Evolutionary conservation across 1,139 yeast genomes (phyloP).

Genomic region (Debaryomyces sp.): DNA sequence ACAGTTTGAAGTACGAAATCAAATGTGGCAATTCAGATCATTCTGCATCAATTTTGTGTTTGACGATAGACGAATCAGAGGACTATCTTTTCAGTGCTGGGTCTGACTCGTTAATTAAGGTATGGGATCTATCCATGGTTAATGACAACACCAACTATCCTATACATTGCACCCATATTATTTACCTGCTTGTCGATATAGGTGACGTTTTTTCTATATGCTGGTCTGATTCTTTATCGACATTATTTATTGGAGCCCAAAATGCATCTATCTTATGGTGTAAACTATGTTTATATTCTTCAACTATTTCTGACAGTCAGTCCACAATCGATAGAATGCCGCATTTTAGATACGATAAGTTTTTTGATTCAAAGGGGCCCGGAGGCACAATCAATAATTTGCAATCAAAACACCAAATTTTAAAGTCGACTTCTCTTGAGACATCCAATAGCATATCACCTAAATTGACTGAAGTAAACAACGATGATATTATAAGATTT

Average conservation of each 20-base stretch:
- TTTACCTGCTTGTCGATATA: constrained; percentile 82
- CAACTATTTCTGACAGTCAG: constrained; percentile 7
- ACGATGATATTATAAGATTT: constrained; percentile 66
- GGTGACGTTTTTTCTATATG: constrained; percentile 90
- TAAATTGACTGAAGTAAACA: constrained; percentile 65
- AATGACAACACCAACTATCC: constrained; percentile 15
- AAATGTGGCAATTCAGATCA: constrained; percentile 51
- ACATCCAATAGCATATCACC: constrained; percentile 17
- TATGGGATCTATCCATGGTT: constrained; percentile 62
- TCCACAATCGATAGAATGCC: constrained; percentile 59
- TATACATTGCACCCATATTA: constrained; percentile 55
- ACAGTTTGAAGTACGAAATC: constrained; percentile 48
- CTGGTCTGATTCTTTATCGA: constrained; percentile 62
- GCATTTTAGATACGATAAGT: constrained; percentile 77
- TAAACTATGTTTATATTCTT: constrained; percentile 26
- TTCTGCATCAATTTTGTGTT: constrained; percentile 72
- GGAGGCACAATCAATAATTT: constrained; percentile 57
- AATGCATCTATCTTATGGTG: constrained; percentile 87
- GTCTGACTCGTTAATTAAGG: constrained; percentile 83
- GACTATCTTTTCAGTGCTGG: constrained; percentile 79
- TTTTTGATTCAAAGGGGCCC: constrained; percentile 90
- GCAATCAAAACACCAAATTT: constrained; percentile 34
- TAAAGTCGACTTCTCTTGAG: constrained; percentile 21
- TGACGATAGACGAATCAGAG: constrained; percentile 61
- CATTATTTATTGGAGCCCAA: constrained; percentile 86